phyloP scores from a whole-genome alignment of 1,284 basidiomycete species.

The Ceratobasidium sp. region DNA sequence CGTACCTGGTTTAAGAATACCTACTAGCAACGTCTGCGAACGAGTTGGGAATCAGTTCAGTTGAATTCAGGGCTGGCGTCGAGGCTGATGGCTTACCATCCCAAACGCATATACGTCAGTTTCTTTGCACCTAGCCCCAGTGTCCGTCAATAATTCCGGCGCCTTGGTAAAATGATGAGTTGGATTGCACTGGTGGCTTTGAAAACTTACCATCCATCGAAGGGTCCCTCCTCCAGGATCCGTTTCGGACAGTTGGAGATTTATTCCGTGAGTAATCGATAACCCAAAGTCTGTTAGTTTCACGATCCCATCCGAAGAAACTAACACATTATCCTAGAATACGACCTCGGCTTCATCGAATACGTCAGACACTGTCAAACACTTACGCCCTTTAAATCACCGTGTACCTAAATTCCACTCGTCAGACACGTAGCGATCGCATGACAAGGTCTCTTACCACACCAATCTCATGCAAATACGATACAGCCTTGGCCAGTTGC shows the following conservation, averaged over 20 bases:
- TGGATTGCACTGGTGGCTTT: no score
- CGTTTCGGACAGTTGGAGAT: constrained; percentile 1
- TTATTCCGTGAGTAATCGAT: background rate
- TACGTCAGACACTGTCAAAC: background rate
- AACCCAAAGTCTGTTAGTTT: constrained; percentile 33
- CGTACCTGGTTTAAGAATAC: background rate
- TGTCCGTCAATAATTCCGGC: constrained; percentile 16
- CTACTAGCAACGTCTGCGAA: background rate
- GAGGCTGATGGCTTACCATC: constrained; percentile 5
- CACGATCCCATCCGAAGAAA: constrained; percentile 10
- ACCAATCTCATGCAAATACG: constrained; percentile 11
- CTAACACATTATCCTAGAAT: constrained; percentile 3
- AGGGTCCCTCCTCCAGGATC: constrained; percentile 24
- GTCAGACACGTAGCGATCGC: background rate
- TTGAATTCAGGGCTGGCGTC: background rate
- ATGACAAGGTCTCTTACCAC: constrained; percentile 3
- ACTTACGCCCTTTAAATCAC: constrained; percentile 38
- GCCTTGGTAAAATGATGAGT: background rate
- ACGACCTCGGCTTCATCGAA: background rate
- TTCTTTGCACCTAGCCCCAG: background rate
- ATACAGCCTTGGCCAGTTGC: constrained; percentile 11
- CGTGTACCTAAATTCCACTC: constrained; percentile 5
- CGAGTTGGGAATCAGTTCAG: background rate
- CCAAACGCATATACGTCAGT: constrained; percentile 33
- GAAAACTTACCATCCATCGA: constrained; percentile 24